phyloP scores from a whole-genome alignment of 768 basidiomycete genomes.

The Tylopilus subfusipes region DNA sequence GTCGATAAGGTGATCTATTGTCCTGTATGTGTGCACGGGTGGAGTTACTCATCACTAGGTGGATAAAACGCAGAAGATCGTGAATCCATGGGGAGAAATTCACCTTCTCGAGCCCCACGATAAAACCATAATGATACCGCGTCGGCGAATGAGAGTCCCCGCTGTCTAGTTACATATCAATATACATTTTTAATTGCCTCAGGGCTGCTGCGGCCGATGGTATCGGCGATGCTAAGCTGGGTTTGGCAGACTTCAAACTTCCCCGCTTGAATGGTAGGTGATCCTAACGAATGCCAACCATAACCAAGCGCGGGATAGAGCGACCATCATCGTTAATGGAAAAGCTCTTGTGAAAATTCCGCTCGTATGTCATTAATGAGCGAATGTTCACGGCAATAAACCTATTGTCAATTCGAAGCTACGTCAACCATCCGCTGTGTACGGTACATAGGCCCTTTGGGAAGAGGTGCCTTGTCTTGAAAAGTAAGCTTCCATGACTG shows the following conservation, averaged over 20 bases:
- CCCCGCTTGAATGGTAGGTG: not conserved
- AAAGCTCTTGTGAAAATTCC: not conserved
- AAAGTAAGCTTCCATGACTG: conserved; percentile 11
- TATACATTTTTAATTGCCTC: conserved; percentile 6
- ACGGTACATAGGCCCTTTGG: conserved; percentile 16
- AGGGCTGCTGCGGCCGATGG: conserved; percentile 16
- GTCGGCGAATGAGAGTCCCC: conserved; percentile 4
- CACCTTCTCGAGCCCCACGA: not conserved
- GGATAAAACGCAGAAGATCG: not conserved
- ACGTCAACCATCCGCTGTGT: conserved; percentile 11
- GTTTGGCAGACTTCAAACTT: conserved; percentile 4
- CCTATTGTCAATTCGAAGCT: not conserved
- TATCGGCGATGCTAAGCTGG: conserved; percentile 9
- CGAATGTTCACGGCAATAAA: conserved; percentile 11
- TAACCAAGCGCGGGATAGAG: not conserved
- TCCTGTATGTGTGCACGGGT: not conserved
- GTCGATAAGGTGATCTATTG: conserved; percentile 3
- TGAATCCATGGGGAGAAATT: not conserved
- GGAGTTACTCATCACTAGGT: not conserved
- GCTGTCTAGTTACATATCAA: not conserved
- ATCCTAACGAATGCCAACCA: not conserved
- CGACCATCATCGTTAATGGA: conserved; percentile 1
- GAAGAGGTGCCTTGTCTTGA: conserved; percentile 10
- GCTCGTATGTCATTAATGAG: not conserved
- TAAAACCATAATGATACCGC: not conserved